Base-by-base conservation (phyloP, 768 basidiomycete species). In the Stropharia rugosoannulata region DNA sequence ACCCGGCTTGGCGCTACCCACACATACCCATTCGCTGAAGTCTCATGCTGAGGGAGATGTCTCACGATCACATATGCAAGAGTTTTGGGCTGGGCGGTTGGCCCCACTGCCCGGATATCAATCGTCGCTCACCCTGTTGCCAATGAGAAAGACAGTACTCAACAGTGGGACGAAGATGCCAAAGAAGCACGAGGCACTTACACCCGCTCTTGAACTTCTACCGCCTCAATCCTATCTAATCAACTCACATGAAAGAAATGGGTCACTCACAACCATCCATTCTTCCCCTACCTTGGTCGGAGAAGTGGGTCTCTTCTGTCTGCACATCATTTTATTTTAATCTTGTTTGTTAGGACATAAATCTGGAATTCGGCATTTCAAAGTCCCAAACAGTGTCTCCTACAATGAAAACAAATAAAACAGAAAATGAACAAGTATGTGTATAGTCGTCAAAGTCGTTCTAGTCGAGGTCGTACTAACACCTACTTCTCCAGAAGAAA, bases 81-180 rank as follows among this genome's bases (percentile, higher is more conserved):
- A 70, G 16, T 73, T 70, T 54, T 79, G 77, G 77, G 70, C 67
- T 57, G 75, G 73, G 12, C 66, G 75, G 45, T 64, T 79, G 22
- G 77, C 75, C 7, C 75, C 78, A 18, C 68, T 76, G 45, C 76
- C 77, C 5, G 77, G 76, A 5, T 70, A 66, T 53, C 66, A 65
- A 13, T 79, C 77, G 4, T 61, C 60, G 4, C 70, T 73, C 9
- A 66, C 70, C 51, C 62, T 75, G 29, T 57, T 71, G 16, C 64
- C 67, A 16, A 64, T 62, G 45, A 67, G 59, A 51, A 64, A 65
- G 38, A 48, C 36, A 2, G 49, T 35, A 43, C 52, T 43, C 25
- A 39, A 61, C 54, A 55, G 54, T 41, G 65, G 59, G 42, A 61
- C 57, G 5, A 50, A 40, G 19, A 54, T 49, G 54, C 59, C 48